A percentile compares a stretch with the other conserved stretches of the same genome.
Evolutionary conservation across 805 yeast species (phyloP).

Genomic region (Schwanniomyces sp.): DNA sequence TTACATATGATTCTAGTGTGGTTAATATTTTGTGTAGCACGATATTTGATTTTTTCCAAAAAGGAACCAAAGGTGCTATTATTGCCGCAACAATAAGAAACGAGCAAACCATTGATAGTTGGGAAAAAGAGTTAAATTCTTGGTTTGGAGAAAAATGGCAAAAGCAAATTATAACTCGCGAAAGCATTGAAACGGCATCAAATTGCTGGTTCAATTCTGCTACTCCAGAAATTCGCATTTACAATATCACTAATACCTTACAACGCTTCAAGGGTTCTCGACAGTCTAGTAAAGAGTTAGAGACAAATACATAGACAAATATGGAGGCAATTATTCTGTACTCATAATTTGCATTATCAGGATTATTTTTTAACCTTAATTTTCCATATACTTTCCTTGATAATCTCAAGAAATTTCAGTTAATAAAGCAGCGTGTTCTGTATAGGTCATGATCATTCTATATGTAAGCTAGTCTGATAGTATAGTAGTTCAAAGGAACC

Average conservation of each 20-base stretch:
- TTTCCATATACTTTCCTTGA: too few relatives aligned
- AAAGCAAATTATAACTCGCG: slow-evolving; percentile 2
- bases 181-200: slow-evolving; percentile 9
- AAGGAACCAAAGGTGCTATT: slow-evolving; percentile 29
- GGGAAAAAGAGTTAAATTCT: slow-evolving; percentile 26
- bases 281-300: too few relatives aligned
- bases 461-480: too few relatives aligned
- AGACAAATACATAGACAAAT: too few relatives aligned
- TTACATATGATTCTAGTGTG: slow-evolving; percentile 72
- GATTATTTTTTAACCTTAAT: too few relatives aligned
- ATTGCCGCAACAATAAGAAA: slow-evolving; percentile 81
- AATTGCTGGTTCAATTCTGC: slow-evolving; percentile 21
- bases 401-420: too few relatives aligned
- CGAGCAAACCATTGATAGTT: slow-evolving; percentile 25
- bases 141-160: slow-evolving; percentile 24
- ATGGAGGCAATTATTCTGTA: too few relatives aligned
- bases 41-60: slow-evolving; percentile 36
- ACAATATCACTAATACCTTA: slow-evolving; percentile 12
- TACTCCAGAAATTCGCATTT: slow-evolving; percentile 27
- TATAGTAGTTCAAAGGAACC: too few relatives aligned
- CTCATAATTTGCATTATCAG: too few relatives aligned
- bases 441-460: too few relatives aligned
- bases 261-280: too few relatives aligned
- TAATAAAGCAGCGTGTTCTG: too few relatives aligned
- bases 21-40: slow-evolving; percentile 56